A percentile compares a stretch with the other conserved stretches of the same genome.
Evolutionary conservation across 192 early-diverging fungal genomes (phyloP).

Genomic region (Coemansia sp.): DNA sequence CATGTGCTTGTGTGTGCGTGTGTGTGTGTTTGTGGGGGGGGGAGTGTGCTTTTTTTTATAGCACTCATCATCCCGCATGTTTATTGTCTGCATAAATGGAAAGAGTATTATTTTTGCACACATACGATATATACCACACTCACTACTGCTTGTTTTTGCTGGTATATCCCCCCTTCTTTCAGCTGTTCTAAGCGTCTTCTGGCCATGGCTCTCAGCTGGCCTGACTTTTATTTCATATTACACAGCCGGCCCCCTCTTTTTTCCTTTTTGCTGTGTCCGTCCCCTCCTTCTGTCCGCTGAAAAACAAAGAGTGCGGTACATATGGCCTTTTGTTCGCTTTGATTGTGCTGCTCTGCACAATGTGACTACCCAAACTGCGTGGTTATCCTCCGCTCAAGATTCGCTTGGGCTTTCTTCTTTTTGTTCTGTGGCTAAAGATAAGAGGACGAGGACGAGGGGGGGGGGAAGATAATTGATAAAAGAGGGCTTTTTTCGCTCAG

Average conservation of each 20-base stretch:
- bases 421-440: not conserved
- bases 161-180: too few species aligned
- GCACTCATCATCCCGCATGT: not conserved
- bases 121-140: too few species aligned
- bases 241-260: too few species aligned
- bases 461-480: too few species aligned
- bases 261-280: not conserved
- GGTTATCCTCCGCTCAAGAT: not conserved
- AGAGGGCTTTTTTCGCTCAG: too few species aligned
- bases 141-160: too few species aligned
- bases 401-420: not conserved
- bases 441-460: not conserved
- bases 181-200: too few species aligned
- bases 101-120: too few species aligned
- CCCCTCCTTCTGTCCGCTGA: not conserved
- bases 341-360: slow-evolving; percentile 2
- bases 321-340: not conserved
- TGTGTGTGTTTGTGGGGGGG: not conserved
- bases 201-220: too few species aligned
- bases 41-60: not conserved
- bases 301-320: not conserved
- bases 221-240: too few species aligned
- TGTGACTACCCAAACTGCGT: not conserved
- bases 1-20: too few species aligned
- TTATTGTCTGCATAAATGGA: not conserved